Evolutionary conservation across 176 grass and related monocot species (phyloP).

Genomic region (Cenchrus fungigraminus): DNA sequence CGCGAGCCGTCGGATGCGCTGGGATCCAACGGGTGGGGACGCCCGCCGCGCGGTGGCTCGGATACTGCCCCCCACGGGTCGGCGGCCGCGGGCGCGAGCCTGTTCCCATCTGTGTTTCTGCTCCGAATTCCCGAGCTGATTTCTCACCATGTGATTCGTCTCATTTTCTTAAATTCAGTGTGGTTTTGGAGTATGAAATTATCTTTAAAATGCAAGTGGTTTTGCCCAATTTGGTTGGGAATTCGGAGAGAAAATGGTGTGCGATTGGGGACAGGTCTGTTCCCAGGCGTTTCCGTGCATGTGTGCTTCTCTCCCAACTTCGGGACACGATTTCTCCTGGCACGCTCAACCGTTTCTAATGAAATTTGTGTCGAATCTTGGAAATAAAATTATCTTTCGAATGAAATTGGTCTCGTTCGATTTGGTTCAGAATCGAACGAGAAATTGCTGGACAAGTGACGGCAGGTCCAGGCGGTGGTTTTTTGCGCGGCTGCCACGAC

Average conservation of each 20-base stretch:
- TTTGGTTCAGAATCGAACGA: constrained; percentile 7
- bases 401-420: neutral
- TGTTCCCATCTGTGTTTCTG: constrained; percentile 62
- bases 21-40: neutral
- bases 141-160: neutral
- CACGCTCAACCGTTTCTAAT: neutral
- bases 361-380: neutral
- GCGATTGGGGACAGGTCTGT: neutral
- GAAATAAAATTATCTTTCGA: constrained; percentile 24
- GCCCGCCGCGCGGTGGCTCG: neutral
- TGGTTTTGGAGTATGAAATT: neutral
- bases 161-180: neutral
- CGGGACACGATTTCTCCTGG: constrained; percentile 7
- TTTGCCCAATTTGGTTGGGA: constrained; percentile 1
- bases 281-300: neutral
- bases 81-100: neutral
- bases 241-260: constrained; percentile 10
- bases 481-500: constrained; percentile 18
- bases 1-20: constrained; percentile 19
- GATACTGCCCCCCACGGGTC: neutral
- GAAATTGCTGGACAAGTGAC: neutral
- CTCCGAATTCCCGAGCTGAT: constrained; percentile 20
- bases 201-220: constrained; percentile 14
- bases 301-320: constrained; percentile 72
- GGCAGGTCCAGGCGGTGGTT: constrained; percentile 26